Base-by-base conservation (phyloP, 1,284 basidiomycete species). In the Sanghuangporus sanghuang region DNA sequence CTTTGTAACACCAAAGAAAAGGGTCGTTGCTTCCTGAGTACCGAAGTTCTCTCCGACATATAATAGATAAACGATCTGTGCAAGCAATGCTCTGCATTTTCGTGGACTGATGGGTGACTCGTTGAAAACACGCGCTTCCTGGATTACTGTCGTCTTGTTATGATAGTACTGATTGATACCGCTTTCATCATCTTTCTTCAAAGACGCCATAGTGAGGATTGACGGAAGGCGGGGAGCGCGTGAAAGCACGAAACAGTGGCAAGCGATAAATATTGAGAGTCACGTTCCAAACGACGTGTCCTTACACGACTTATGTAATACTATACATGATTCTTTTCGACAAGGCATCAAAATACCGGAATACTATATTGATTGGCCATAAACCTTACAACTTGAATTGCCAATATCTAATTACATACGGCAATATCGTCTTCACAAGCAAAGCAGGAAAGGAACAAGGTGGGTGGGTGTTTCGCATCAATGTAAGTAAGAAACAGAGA, bases 1-100 rank as follows among this genome's bases (percentile, higher is more conserved):
- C 80, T 99, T 99, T 11, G 97, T 98, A 0, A 96, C 96, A 59
- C 97, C 96, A 78, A 99, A 99, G 87, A 99, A 99, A 69, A 99
- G 79, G 7, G 90, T 95, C 21, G 97, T 99, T 2, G 97, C 96
- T 78, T 99, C 97, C 76, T 98, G 96, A 3, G 93, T 92, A 48
- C 85, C 88, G 77, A 99, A 96, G 1, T 87, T 94, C 80, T 99
- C 96, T 67, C 97, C 97, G 68, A 94, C 88, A 78, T 98, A 98
- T 64, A 99, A 83, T 63, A 99, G 83, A 78, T 98, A 98, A 61
- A 98, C 91, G 72, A 99, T 95, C 73, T 97, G 88, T 56, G 96
- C 99, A 70, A 99, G 86, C 64, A 99, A 85, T 53, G 96, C 92
- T 73, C 96, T 89, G 78, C 96, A 99, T 82, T 96, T 97, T 71